Conservation (phyloP, 441 rosid genomes). For the Corymbia calophylla region DNA sequence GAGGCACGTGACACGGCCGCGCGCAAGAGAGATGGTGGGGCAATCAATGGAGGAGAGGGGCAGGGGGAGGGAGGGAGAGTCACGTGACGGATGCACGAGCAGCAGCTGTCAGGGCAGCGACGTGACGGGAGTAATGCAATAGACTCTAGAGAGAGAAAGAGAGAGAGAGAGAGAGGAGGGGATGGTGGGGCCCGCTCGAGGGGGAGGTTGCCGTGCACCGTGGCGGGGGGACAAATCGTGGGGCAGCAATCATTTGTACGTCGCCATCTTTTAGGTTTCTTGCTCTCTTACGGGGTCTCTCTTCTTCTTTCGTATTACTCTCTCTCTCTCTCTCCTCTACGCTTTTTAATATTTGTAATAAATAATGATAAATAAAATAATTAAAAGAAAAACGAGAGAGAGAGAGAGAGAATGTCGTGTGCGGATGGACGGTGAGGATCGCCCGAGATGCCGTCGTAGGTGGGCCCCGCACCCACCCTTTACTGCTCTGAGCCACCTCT, state of each 20-base stretch:
- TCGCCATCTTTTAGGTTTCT: slow-evolving; percentile 7
- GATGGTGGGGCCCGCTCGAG: not conserved
- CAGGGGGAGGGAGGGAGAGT: not conserved
- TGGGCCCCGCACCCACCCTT: not conserved
- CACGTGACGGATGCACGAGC: not conserved
- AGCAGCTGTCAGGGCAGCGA: not conserved
- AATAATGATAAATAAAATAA: not conserved
- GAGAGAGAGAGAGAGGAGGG: too few species aligned
- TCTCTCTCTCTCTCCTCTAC: not conserved
- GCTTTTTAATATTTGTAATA: not conserved
- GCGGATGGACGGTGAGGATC: not conserved
- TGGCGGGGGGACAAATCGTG: slow-evolving; percentile 24
- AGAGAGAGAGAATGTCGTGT: not conserved
- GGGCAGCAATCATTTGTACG: slow-evolving; percentile 46
- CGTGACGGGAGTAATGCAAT: not conserved
- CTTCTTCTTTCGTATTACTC: not conserved
- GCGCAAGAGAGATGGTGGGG: not conserved
- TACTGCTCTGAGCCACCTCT: not conserved
- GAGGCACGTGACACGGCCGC: not conserved
- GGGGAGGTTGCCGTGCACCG: slow-evolving; percentile 19
- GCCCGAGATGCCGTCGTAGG: not conserved
- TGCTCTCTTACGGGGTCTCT: not conserved
- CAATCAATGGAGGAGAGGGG: not conserved
- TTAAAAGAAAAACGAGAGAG: not conserved
- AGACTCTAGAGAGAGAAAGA: not conserved